Evolutionary conservation across 108 stramenopile genomes (phyloP).

Genomic region (Stephanodiscus minutulus): DNA sequence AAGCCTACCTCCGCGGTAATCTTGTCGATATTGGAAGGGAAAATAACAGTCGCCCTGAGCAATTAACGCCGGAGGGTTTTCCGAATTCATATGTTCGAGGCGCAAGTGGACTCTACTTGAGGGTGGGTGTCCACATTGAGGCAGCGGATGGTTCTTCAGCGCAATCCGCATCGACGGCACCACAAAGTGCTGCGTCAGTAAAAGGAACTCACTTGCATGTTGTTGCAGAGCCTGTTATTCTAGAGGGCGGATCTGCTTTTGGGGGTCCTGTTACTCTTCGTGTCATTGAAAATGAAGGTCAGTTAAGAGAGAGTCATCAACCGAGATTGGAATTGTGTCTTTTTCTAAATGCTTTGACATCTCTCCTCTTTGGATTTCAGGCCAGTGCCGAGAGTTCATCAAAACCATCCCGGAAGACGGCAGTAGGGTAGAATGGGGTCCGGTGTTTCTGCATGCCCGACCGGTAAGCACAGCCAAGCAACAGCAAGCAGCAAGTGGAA

Average conservation of each 20-base stretch:
- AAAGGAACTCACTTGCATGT: constrained; percentile 76
- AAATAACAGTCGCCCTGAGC: constrained; percentile 52
- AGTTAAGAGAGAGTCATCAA: constrained; percentile 18
- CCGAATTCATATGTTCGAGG: constrained; percentile 87
- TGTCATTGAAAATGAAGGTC: constrained; percentile 87
- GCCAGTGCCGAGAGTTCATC: constrained; percentile 72
- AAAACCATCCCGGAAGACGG: constrained; percentile 74
- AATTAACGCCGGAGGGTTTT: constrained; percentile 84
- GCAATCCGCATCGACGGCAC: constrained; percentile 16
- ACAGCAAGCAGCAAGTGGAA: constrained; percentile 62
- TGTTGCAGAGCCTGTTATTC: constrained; percentile 84
- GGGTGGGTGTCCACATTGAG: constrained; percentile 86
- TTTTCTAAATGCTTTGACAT: background rate
- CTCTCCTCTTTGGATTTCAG: background rate
- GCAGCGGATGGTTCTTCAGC: constrained; percentile 53
- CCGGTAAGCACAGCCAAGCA: constrained; percentile 79
- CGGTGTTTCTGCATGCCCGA: constrained; percentile 71
- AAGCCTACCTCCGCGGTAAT: constrained; percentile 76
- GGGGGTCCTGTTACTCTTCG: constrained; percentile 84
- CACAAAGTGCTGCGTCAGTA: constrained; percentile 55
- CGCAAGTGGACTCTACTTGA: constrained; percentile 69
- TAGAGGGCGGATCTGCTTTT: constrained; percentile 75
- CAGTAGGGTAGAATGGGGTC: constrained; percentile 86
- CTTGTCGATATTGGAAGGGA: constrained; percentile 81
- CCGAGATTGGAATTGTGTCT: background rate